Evolutionary conservation across 495 filamentous ascomycete genomes (phyloP).

Genomic region (Aspergillus incahuasiensis): DNA sequence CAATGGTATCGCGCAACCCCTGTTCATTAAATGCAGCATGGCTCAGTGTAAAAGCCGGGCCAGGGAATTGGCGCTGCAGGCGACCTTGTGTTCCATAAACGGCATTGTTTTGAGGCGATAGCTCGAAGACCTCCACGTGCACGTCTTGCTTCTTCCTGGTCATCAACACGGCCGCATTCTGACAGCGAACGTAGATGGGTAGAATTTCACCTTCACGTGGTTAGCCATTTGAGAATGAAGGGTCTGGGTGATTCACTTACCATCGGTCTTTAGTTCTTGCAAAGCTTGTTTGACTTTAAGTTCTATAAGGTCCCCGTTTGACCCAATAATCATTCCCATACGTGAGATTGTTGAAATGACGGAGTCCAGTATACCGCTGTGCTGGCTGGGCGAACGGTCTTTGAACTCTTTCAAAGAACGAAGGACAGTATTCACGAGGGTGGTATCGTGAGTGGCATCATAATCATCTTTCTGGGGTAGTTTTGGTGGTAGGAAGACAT

Average conservation of each 20-base stretch:
- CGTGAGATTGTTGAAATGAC: slow-evolving; percentile 16
- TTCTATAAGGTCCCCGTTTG: slow-evolving; percentile 15
- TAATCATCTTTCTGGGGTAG: slow-evolving; percentile 48
- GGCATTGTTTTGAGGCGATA: slow-evolving; percentile 42
- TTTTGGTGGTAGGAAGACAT: slow-evolving; percentile 57
- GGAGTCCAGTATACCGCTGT: slow-evolving; percentile 16
- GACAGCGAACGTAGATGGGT: slow-evolving; percentile 45
- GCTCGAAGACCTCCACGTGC: slow-evolving; percentile 53
- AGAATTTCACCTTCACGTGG: slow-evolving; percentile 22
- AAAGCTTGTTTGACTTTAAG: slow-evolving; percentile 7
- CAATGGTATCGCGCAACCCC: slow-evolving; percentile 34
- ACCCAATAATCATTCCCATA: too few species aligned
- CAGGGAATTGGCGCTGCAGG: slow-evolving; percentile 53
- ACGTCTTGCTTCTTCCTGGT: slow-evolving; percentile 25
- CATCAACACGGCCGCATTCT: slow-evolving; percentile 58
- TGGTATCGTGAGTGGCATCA: slow-evolving; percentile 7
- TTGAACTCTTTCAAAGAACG: slow-evolving; percentile 25
- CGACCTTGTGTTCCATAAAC: slow-evolving; percentile 48
- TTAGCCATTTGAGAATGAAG: neutral
- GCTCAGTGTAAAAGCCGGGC: slow-evolving; percentile 38
- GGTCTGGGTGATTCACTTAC: slow-evolving; percentile 3
- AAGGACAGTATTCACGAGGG: slow-evolving; percentile 16
- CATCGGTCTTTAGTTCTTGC: neutral
- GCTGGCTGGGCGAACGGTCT: neutral
- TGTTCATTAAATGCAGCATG: slow-evolving; percentile 25